Conservation (phyloP, 352 stramenopile species). For the Globisporangium parvum region DNA sequence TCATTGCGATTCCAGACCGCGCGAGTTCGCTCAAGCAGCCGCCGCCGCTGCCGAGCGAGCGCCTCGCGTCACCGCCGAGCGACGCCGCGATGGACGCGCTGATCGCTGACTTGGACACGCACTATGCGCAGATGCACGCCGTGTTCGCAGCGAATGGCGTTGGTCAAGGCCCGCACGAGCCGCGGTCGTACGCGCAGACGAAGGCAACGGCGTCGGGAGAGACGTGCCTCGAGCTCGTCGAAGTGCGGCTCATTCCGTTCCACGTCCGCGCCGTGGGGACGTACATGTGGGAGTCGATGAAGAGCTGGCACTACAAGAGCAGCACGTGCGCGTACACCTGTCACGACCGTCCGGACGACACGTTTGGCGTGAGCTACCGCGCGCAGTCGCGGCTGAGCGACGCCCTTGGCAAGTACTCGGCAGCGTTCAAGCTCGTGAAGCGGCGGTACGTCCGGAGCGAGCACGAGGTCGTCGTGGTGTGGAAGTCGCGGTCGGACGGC, state of each 20-base stretch:
- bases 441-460: slow-evolving; percentile 11
- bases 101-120: slow-evolving; percentile 4
- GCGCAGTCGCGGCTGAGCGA: not conserved
- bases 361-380: slow-evolving; percentile 12
- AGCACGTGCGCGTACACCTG: slow-evolving; percentile 7
- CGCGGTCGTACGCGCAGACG: slow-evolving; percentile 7
- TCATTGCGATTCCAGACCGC: slow-evolving; percentile 4
- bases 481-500: slow-evolving; percentile 11
- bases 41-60: not conserved
- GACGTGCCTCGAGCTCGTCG: slow-evolving; percentile 11
- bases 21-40: not conserved
- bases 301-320: slow-evolving; percentile 10
- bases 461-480: slow-evolving; percentile 10
- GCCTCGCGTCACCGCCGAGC: not conserved
- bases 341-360: slow-evolving; percentile 8
- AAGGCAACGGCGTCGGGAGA: not conserved
- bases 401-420: slow-evolving; percentile 4
- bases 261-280: slow-evolving; percentile 4
- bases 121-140: slow-evolving; percentile 4
- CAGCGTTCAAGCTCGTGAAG: slow-evolving; percentile 13
- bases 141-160: slow-evolving; percentile 9
- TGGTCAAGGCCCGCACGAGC: slow-evolving; percentile 3
- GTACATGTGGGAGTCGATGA: slow-evolving; percentile 15
- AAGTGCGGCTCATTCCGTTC: slow-evolving; percentile 15
- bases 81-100: slow-evolving; percentile 9